Conservation (phyloP, 208 protist genomes). For the Giardia duodenalis region DNA sequence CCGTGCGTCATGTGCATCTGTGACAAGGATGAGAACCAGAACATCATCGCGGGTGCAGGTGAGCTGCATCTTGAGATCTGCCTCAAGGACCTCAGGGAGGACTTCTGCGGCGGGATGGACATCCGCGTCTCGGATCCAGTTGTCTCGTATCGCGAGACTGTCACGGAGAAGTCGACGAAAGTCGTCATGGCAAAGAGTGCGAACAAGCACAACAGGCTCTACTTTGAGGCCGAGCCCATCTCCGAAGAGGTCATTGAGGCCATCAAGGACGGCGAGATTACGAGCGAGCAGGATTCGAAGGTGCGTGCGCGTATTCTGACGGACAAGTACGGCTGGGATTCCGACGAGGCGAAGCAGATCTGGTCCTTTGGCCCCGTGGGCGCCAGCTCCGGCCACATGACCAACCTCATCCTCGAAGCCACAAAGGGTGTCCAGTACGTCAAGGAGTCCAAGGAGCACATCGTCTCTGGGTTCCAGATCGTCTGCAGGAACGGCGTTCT, state of each 20-base stretch:
- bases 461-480: conserved; percentile 77
- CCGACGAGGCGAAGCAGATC: conserved; percentile 77
- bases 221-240: conserved; percentile 70
- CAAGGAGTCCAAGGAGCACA: conserved; percentile 88
- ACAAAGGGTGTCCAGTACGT: conserved; percentile 94
- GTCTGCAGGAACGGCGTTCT: conserved; percentile 69
- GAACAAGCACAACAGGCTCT: conserved; percentile 98
- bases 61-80: conserved; percentile 98
- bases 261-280: conserved; percentile 68
- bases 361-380: conserved; percentile 89
- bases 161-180: conserved; percentile 55
- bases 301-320: conserved; percentile 61
- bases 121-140: conserved; percentile 85
- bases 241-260: conserved; percentile 65
- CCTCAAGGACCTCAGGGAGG: conserved; percentile 91
- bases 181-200: conserved; percentile 73
- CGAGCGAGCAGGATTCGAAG: conserved; percentile 72
- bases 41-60: conserved; percentile 93
- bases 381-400: conserved; percentile 51
- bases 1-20: conserved; percentile 66
- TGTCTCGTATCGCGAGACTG: conserved; percentile 92
- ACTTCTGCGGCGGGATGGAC: conserved; percentile 73
- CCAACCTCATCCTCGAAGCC: conserved; percentile 85
- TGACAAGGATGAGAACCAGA: conserved; percentile 85
- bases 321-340: conserved; percentile 70